Base-by-base conservation (phyloP, 2,329 filamentous ascomycete species). In the Cordyceps cicadae region DNA sequence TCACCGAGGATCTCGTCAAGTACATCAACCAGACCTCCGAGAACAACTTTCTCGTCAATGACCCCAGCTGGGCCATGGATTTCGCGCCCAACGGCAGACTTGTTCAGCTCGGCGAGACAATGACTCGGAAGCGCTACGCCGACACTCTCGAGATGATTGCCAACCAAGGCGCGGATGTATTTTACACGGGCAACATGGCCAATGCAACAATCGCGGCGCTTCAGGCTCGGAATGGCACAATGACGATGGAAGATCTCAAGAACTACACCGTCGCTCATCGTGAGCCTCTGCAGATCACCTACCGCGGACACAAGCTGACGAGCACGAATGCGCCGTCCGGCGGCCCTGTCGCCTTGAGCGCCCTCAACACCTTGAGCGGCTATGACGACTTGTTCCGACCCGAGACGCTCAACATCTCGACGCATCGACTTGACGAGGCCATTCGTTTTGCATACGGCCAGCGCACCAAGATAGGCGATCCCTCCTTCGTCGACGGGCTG, bases 381-480 rank as follows among this genome's bases (percentile, higher is more conserved):
- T 95, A 91, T 68, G 75, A 82, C 0, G 78, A 77, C 24, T 85
- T 93, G 53, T 86, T 84, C 19, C 75, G 84, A 14, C 73, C 79
- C 1, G 73, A 76, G 1, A 74, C 77, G 2, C 75, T 76, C 53
- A 81, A 81, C 64, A 70, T 90, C 0, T 90, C 85, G 45, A 90
- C 88, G 0, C 91, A 96, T 70, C 79, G 87, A 0, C 75, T 96
- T n/a, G 86, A 93, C 64, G 91, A 96, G 76, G 87, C 90, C 1
- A 88, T 95, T 62, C 79, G 88, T 8, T 96, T 92, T 69, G 89
- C 86, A 0, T 96, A 95, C 66, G 91, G 87, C 2, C 75, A 87
- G 77, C 83, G 90, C 55, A 80, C 83, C 1, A 77, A 88, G 37
- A 79, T 96, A 0, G 92, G 90, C 1, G 92, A 96, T 65, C 92